phyloP scores from a whole-genome alignment of 1,284 basidiomycete genomes.

The Puccinia coronata region DNA sequence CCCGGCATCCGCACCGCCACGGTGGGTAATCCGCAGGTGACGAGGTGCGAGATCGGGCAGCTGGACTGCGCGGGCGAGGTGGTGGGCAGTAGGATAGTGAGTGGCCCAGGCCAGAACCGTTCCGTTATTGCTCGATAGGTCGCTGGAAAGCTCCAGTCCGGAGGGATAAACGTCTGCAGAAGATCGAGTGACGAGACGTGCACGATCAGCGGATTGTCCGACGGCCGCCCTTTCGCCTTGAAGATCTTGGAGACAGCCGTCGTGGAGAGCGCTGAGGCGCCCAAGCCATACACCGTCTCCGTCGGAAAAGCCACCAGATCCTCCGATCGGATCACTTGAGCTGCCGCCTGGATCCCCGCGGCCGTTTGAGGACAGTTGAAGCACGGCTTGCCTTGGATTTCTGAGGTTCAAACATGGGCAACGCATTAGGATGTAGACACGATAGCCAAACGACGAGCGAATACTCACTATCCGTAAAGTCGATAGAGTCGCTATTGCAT shows the following conservation, averaged over 20 bases:
- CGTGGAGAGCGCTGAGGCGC: slow-evolving; percentile 74
- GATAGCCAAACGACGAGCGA: background rate
- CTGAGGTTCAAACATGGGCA: background rate
- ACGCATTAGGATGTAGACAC: background rate
- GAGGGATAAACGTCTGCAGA: slow-evolving; percentile 71
- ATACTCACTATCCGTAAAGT: slow-evolving; percentile 18
- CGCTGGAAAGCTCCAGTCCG: slow-evolving; percentile 51
- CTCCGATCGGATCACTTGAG: slow-evolving; percentile 54
- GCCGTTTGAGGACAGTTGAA: slow-evolving; percentile 19
- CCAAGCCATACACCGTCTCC: slow-evolving; percentile 97
- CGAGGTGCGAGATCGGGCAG: slow-evolving; percentile 63
- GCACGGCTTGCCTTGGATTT: background rate
- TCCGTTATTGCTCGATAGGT: slow-evolving; percentile 74
- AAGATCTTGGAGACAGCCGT: slow-evolving; percentile 77
- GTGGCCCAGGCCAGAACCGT: slow-evolving; percentile 90
- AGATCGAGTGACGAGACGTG: slow-evolving; percentile 85
- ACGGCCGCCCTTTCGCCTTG: slow-evolving; percentile 83
- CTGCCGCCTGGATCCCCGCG: slow-evolving; percentile 55
- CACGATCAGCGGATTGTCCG: slow-evolving; percentile 96
- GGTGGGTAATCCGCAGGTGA: slow-evolving; percentile 74
- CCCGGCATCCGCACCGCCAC: slow-evolving; percentile 93
- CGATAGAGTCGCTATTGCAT: slow-evolving; percentile 14
- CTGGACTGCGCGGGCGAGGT: slow-evolving; percentile 44
- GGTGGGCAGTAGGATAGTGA: slow-evolving; percentile 87
- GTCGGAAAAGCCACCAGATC: slow-evolving; percentile 83